Evolutionary conservation across 1,139 yeast genomes (phyloP).

Genomic region (Geotrichum restrictum): DNA sequence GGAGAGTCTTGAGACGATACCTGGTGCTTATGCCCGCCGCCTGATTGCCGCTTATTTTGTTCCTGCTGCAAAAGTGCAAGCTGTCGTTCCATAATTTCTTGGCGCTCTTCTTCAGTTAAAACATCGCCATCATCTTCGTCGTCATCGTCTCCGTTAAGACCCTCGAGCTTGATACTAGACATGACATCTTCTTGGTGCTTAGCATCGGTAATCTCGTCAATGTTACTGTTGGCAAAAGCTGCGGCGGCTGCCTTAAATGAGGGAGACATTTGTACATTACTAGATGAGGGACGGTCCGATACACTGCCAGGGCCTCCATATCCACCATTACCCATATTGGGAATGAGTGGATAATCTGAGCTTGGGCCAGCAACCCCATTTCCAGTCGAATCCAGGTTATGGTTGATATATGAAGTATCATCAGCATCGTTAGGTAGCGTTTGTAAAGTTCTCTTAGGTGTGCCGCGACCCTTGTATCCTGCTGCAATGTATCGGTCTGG

Average conservation of each 20-base stretch:
- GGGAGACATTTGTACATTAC: conserved; percentile 20
- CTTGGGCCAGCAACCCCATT: neutral
- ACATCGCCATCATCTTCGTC: conserved; percentile 15
- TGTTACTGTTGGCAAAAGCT: conserved; percentile 22
- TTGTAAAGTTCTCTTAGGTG: conserved; percentile 17
- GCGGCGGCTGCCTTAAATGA: conserved; percentile 22
- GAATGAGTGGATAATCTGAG: conserved; percentile 8
- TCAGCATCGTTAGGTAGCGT: conserved; percentile 20
- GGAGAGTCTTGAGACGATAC: neutral
- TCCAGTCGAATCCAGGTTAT: conserved; percentile 14
- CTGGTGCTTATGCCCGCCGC: conserved; percentile 1
- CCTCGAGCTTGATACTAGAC: conserved; percentile 20
- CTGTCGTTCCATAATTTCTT: conserved; percentile 8
- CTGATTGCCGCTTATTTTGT: conserved; percentile 11
- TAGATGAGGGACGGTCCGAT: conserved; percentile 8
- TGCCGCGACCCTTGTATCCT: conserved; percentile 42
- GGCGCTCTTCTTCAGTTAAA: conserved; percentile 10
- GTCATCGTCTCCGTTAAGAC: conserved; percentile 18
- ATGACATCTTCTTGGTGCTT: conserved; percentile 22
- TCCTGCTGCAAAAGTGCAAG: conserved; percentile 6
- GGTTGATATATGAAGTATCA: conserved; percentile 16
- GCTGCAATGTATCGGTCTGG: conserved; percentile 45
- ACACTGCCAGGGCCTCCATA: conserved; percentile 11
- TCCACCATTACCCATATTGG: conserved; percentile 12
- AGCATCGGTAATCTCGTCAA: conserved; percentile 18